These are phyloP conservation scores for Macrocybe gigantea DNA, from an alignment of 768 basidiomycete genomes.

Conservation along the genomic window DNA sequence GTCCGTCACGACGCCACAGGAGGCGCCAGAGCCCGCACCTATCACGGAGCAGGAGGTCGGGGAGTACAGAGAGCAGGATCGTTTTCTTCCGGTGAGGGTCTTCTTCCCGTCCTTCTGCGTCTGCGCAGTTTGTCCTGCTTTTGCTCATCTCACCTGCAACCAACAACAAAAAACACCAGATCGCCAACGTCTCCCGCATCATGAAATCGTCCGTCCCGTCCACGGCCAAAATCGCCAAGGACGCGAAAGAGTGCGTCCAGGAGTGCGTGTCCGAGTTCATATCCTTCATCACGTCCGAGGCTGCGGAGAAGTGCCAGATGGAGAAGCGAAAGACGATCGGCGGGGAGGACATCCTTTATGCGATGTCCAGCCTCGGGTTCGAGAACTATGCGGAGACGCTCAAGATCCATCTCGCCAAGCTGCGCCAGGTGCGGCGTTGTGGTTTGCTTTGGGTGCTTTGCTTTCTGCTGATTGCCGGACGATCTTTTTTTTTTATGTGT, in stretches of 20 bases:
- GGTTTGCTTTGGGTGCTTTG: neutral
- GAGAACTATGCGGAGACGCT: slow-evolving; percentile 92
- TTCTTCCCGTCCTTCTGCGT: neutral
- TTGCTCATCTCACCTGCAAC: neutral
- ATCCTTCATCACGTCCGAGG: slow-evolving; percentile 95
- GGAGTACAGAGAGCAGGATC: slow-evolving; percentile 92
- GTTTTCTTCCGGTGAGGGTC: slow-evolving; percentile 79
- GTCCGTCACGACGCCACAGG: slow-evolving; percentile 25
- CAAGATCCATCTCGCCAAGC: slow-evolving; percentile 88
- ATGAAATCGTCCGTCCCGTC: slow-evolving; percentile 91
- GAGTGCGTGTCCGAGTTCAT: slow-evolving; percentile 99
- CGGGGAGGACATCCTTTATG: slow-evolving; percentile 94
- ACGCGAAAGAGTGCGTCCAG: slow-evolving; percentile 97
- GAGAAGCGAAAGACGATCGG: slow-evolving; percentile 98
- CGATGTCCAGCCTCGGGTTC: slow-evolving; percentile 90
- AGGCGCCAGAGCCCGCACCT: slow-evolving; percentile 53
- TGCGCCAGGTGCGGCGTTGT: slow-evolving; percentile 56
- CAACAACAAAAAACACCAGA: slow-evolving; percentile 40
- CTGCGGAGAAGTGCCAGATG: slow-evolving; percentile 87
- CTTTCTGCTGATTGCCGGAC: neutral
- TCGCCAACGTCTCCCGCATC: slow-evolving; percentile 96
- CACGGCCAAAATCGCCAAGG: slow-evolving; percentile 94
- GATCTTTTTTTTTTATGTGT: neutral
- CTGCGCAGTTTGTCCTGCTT: neutral
- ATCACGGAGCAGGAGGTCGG: slow-evolving; percentile 92